These are phyloP conservation scores for Candida sanyiensis DNA, from an alignment of 805 yeast genomes.

Conservation along the genomic window DNA sequence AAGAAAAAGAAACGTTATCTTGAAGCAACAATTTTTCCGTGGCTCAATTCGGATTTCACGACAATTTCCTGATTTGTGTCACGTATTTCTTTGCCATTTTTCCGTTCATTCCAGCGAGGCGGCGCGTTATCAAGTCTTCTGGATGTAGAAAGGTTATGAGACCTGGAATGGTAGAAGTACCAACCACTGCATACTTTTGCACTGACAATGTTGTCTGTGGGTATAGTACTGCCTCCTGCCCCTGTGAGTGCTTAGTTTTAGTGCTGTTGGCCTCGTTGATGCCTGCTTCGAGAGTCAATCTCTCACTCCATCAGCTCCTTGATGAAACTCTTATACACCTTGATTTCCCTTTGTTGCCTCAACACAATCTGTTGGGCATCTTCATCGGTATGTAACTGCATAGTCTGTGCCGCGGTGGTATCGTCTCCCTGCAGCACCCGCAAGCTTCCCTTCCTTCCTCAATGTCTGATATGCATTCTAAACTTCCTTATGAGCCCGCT, in stretches of 20 bases:
- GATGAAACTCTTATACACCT: constrained; percentile 22
- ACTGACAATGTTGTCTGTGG: too few relatives aligned
- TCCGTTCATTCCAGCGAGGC: too few relatives aligned
- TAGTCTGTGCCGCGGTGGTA: too few relatives aligned
- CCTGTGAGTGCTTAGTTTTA: not conserved
- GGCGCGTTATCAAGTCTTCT: too few relatives aligned
- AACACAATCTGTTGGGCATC: constrained; percentile 5
- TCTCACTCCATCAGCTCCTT: constrained; percentile 23
- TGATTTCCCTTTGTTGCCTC: constrained; percentile 17
- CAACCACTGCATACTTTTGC: too few relatives aligned
- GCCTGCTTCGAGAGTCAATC: not conserved
- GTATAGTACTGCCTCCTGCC: not conserved
- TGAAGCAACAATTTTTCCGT: not conserved
- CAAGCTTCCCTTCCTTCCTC: too few relatives aligned
- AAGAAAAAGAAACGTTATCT: constrained; percentile 1
- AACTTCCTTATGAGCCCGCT: not conserved
- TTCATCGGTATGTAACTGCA: constrained; percentile 1
- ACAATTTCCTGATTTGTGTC: too few relatives aligned
- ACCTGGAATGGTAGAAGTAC: too few relatives aligned
- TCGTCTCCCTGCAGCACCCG: too few relatives aligned
- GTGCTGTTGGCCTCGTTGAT: not conserved
- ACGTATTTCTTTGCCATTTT: too few relatives aligned
- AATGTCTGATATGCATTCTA: constrained; percentile 1
- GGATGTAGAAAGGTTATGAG: too few relatives aligned
- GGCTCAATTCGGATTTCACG: too few relatives aligned